Conservation (phyloP, 2,329 filamentous ascomycete genomes). For the Blastomyces parvus region DNA sequence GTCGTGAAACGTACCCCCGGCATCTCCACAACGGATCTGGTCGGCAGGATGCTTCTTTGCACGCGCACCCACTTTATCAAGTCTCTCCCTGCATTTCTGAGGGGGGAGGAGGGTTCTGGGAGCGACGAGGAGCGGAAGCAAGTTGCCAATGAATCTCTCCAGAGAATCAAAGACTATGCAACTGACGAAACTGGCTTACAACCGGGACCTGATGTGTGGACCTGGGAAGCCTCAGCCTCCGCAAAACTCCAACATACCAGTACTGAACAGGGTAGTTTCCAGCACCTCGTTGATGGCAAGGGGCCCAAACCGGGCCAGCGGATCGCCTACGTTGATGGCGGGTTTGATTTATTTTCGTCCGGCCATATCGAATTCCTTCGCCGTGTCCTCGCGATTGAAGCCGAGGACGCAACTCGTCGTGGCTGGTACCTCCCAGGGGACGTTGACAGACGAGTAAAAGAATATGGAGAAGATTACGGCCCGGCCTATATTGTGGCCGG, state of each 20-base stretch:
- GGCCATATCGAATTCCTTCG: slow-evolving; percentile 94
- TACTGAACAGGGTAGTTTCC: slow-evolving; percentile 57
- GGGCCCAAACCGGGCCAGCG: slow-evolving; percentile 66
- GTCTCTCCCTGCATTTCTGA: slow-evolving; percentile 59
- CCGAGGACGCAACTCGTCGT: slow-evolving; percentile 53
- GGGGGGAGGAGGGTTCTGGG: slow-evolving; percentile 63
- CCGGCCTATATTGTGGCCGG: slow-evolving; percentile 86
- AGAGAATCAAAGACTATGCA: slow-evolving; percentile 75
- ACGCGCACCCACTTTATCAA: slow-evolving; percentile 91
- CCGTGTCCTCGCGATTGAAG: slow-evolving; percentile 63
- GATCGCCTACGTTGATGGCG: slow-evolving; percentile 90
- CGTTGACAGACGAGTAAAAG: slow-evolving; percentile 51
- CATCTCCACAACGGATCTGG: slow-evolving; percentile 96
- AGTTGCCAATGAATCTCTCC: slow-evolving; percentile 58
- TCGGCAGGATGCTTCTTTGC: slow-evolving; percentile 92
- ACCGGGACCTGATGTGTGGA: slow-evolving; percentile 76
- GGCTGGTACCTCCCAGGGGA: slow-evolving; percentile 67
- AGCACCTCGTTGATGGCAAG: slow-evolving; percentile 60
- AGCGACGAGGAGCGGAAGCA: slow-evolving; percentile 56
- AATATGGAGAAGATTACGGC: slow-evolving; percentile 61
- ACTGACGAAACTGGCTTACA: slow-evolving; percentile 72
- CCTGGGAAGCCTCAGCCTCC: slow-evolving; percentile 46
- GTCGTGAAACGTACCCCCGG: slow-evolving; percentile 93
- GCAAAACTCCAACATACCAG: slow-evolving; percentile 30
- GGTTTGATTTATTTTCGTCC: slow-evolving; percentile 92